Percentiles rank a stretch among this genome's conserved stretches.
phyloP scores from a whole-genome alignment of 768 basidiomycete species.

The Melanogaster broomeanus region DNA sequence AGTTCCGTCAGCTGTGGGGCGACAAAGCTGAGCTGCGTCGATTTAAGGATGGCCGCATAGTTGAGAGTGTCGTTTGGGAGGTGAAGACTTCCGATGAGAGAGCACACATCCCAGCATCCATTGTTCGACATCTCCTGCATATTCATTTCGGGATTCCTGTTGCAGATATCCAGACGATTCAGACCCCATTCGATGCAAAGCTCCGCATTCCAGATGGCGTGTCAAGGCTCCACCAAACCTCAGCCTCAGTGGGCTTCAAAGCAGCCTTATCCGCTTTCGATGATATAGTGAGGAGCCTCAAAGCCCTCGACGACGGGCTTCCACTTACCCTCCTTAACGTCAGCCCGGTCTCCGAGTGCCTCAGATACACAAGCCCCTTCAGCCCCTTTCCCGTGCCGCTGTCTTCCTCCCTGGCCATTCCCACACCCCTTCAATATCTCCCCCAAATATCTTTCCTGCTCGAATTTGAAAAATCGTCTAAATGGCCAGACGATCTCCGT shows the following conservation, averaged over 20 bases:
- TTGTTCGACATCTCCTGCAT: constrained; percentile 73
- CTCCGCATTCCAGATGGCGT: constrained; percentile 61
- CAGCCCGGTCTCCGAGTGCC: constrained; percentile 66
- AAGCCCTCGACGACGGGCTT: constrained; percentile 66
- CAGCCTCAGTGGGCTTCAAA: constrained; percentile 54
- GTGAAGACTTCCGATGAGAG: constrained; percentile 79
- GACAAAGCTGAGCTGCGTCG: constrained; percentile 87
- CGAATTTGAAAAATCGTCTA: constrained; percentile 89
- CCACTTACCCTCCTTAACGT: constrained; percentile 80
- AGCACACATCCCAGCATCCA: constrained; percentile 69
- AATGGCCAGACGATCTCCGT: constrained; percentile 92
- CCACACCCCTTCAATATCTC: constrained; percentile 62
- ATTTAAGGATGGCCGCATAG: constrained; percentile 94
- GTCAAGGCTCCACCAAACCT: constrained; percentile 37
- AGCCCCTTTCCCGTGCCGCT: constrained; percentile 72
- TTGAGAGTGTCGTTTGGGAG: constrained; percentile 97
- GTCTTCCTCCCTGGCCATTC: constrained; percentile 51
- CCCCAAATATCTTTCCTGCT: constrained; percentile 74
- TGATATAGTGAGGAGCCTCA: constrained; percentile 70
- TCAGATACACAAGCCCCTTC: constrained; percentile 86
- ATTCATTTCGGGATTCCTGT: constrained; percentile 71
- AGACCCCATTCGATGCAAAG: constrained; percentile 56
- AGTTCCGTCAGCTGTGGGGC: constrained; percentile 90
- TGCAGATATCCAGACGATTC: constrained; percentile 57
- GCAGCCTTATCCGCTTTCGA: constrained; percentile 81